These are phyloP conservation scores for Aspergillus neoniger DNA, from an alignment of 2,329 filamentous ascomycete species.

Conservation along the genomic window DNA sequence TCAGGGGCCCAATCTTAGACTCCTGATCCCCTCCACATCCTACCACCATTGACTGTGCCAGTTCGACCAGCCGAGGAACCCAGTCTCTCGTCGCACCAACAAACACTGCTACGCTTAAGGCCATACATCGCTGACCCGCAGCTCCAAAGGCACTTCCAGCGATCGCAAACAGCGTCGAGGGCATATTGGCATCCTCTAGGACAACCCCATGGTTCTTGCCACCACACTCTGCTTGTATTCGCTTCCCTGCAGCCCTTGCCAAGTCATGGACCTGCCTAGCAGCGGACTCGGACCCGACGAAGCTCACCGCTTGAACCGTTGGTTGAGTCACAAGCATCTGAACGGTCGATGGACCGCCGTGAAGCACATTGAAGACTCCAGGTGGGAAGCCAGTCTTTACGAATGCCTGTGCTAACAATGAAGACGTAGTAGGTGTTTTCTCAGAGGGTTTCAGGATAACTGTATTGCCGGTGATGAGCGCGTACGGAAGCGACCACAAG, in stretches of 20 bases:
- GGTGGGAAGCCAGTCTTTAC: slow-evolving; percentile 63
- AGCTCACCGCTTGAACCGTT: slow-evolving; percentile 65
- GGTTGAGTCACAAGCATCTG: slow-evolving; percentile 68
- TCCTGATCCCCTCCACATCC: slow-evolving; percentile 64
- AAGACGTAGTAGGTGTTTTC: slow-evolving; percentile 61
- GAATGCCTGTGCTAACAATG: slow-evolving; percentile 63
- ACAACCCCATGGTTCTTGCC: slow-evolving; percentile 69
- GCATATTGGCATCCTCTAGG: slow-evolving; percentile 67
- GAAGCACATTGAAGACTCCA: slow-evolving; percentile 66
- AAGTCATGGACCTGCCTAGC: slow-evolving; percentile 67
- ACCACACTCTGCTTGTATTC: slow-evolving; percentile 66
- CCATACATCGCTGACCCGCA: slow-evolving; percentile 68
- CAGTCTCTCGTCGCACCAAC: slow-evolving; percentile 65
- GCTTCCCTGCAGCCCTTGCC: slow-evolving; percentile 64
- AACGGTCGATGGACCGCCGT: slow-evolving; percentile 62
- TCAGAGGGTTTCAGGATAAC: slow-evolving; percentile 65
- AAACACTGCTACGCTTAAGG: slow-evolving; percentile 63
- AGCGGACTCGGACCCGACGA: slow-evolving; percentile 66
- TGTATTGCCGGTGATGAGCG: slow-evolving; percentile 63
- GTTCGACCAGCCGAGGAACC: slow-evolving; percentile 62
- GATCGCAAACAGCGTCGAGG: slow-evolving; percentile 66
- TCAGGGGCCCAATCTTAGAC: slow-evolving; percentile 63
- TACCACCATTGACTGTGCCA: slow-evolving; percentile 60
- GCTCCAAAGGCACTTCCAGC: slow-evolving; percentile 67
- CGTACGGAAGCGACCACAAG: slow-evolving; percentile 63